These are phyloP conservation scores for Saitozyma podzolica DNA, from an alignment of 768 basidiomycete genomes.

Conservation along the genomic window DNA sequence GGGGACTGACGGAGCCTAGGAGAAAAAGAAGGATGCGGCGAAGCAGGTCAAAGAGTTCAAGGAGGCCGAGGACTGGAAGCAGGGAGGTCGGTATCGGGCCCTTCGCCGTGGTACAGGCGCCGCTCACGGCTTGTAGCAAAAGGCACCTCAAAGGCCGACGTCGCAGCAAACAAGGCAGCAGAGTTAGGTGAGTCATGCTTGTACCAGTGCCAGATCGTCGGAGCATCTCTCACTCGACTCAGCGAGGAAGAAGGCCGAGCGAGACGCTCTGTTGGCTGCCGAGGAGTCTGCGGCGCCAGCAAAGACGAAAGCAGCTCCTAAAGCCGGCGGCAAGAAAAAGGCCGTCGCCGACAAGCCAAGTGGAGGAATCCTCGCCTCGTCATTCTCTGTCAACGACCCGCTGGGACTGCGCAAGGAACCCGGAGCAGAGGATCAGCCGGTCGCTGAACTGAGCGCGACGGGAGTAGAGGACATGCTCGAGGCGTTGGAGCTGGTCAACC, in stretches of 20 bases:
- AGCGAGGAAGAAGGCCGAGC: slow-evolving; percentile 84
- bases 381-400: slow-evolving; percentile 44
- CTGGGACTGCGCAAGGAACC: slow-evolving; percentile 34
- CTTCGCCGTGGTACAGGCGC: not conserved
- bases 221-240: not conserved
- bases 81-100: slow-evolving; percentile 60
- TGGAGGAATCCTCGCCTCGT: slow-evolving; percentile 11
- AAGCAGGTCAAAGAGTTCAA: slow-evolving; percentile 43
- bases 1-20: slow-evolving; percentile 15
- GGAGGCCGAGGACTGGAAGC: slow-evolving; percentile 60
- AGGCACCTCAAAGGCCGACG: slow-evolving; percentile 39
- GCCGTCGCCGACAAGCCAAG: slow-evolving; percentile 78
- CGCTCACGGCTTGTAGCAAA: slow-evolving; percentile 28
- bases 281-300: slow-evolving; percentile 67
- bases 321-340: slow-evolving; percentile 53
- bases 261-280: slow-evolving; percentile 78
- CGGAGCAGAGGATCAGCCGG: slow-evolving; percentile 52
- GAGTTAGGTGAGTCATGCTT: slow-evolving; percentile 37
- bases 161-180: slow-evolving; percentile 46
- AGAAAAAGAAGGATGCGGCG: slow-evolving; percentile 42
- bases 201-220: not conserved
- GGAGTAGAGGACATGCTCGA: slow-evolving; percentile 90
- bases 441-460: slow-evolving; percentile 75
- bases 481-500: slow-evolving; percentile 80
- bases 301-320: slow-evolving; percentile 65